Base-by-base conservation (phyloP, 352 stramenopile species). In the Phytophthora boehmeriae region DNA sequence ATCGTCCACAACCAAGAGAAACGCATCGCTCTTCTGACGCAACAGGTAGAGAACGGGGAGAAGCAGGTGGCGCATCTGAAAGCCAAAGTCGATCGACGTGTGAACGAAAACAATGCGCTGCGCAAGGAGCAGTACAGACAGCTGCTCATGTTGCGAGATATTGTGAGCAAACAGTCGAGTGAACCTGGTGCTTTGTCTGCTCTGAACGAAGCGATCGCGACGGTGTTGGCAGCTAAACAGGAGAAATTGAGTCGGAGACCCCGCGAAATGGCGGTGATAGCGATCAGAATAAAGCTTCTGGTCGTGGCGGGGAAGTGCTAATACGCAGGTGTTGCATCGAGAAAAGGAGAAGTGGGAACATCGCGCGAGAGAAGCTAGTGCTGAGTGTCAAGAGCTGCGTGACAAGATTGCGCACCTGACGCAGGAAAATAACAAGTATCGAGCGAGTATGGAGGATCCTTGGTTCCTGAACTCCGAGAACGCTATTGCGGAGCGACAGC, bases 71-170 rank as follows among this genome's bases (percentile, higher is more conserved):
- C 35, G 14, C 75, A 83, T 47, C 53, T 83, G 17, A 72, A 88
- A 46, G 77, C 79, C 10, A 82, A 86, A 56, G 67, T 92, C 3
- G 79, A 90, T 48, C 75, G 80, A 10, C 79, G 83, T 34, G 70
- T 86, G 42, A 76, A 77, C 19, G 80, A 89, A 49, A 89, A 78
- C 60, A 86, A 89, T 39, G 70, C 65, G 20, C 59, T 90, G 48
- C 80, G 83, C 41, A 90, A 90, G 54, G 72, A 88, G 52, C 86
- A 80, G 41, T 90, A 89, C 66, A 81, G 86, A 55, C 80, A 92
- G 41, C 55, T 92, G 19, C 69, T 90, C 9, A 79, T 90, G 78
- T 69, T 92, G 54, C 76, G 80, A 13, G 83, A 92, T 9, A 69
- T 90, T 34, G 77, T 92, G 52, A 66, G 64, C 49, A 85, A 80